Evolutionary conservation across 257 asterid species (phyloP), one percentile per base, ranked within the genome.

Genomic region (Fraxinus anomala): DNA sequence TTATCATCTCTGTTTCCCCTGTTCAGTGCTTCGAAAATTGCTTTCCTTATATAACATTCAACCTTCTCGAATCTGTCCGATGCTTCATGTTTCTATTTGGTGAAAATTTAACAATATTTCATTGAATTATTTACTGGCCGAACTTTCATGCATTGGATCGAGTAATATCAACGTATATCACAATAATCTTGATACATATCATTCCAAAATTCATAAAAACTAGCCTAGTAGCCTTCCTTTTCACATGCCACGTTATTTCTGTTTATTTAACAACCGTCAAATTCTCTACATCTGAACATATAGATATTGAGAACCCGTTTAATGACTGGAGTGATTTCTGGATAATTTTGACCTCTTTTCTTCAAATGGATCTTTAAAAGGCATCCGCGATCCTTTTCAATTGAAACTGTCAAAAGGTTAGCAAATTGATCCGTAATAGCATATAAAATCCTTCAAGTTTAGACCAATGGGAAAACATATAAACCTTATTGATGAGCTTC

Each of bases 401-500:
- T 16, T 72, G 72, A 76, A 80, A 72, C 74, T 7, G 56, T 66
- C 36, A 76, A 33, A 74, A 23, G 37, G 14, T 47, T 56, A 74
- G 16, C n/a, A 37, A 28, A 24, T 68, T 39, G 49, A 33, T 56
- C 67, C 26, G 17, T 61, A 71, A 14, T 30, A 30, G 47, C 34
- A 30, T 16, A 39, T 63, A 19, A 47, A 59, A 59, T 21, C 30
- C 0, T 59, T 21, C 3, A 2, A 44, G 5, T 24, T 69, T 42
- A 61, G 65, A 59, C 65, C 47, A 36, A 59, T 23, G 56, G 78
- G 51, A 77, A 63, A 28, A 39, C 11, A 10, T 47, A 61, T 75
- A 70, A 79, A 89, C 96, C 96, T 87, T 80, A 82, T 90, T 59
- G 80, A 59, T 54, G 88, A 79, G 85, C 84, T 85, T 28, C 80